Evolutionary conservation across 495 filamentous ascomycete genomes (phyloP), one percentile per base, ranked within the genome.

Genomic region (Viridothelium virens): DNA sequence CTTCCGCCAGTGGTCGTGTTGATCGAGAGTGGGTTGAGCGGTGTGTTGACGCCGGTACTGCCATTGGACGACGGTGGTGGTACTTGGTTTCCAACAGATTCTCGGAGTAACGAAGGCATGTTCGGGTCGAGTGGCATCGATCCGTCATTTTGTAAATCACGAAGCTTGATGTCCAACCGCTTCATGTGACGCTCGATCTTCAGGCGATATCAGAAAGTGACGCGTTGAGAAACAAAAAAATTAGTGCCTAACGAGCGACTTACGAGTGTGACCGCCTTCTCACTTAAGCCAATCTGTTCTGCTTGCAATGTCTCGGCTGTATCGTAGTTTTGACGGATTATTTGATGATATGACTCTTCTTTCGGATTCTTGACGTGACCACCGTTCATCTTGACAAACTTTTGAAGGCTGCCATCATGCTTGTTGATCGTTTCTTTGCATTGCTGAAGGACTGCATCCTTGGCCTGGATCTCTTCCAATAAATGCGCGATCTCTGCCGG

Each of bases 401-500:
- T 96, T 75, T 98, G 94, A 63, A 98, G 83, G 70, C 86, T 89
- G 66, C 73, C 82, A 72, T 98, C 94, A 64, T 87, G 85, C 31
- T 87, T 85, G 67, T 87, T 87, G 79, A 95, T 91, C 31, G 83
- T 82, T 50, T 80, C 80, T 48, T 89, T 80, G 71, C 87, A 89
- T 44, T 92, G 89, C 70, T 88, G 82, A 71, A 92, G 88, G 47
- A 84, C 77, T 64, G 85, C 84, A 73, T 98, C 93, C 77, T 97
- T 97, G 66, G 91, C 90, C 71, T 88, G 84, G 38, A 97, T 91
- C 77, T 98, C 94, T 72, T 97, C 94, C 76, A 96, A 89, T 69
- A 96, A 80, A 79, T 96, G 93, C 41, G 87, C 86, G 65, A 97
- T 89, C 77, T 98, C 94, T 12, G 89, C 89, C 18, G 94, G 92